These are phyloP conservation scores for Pittosporum tobira DNA, from an alignment of 129 eudicot species.

Conservation along the genomic window DNA sequence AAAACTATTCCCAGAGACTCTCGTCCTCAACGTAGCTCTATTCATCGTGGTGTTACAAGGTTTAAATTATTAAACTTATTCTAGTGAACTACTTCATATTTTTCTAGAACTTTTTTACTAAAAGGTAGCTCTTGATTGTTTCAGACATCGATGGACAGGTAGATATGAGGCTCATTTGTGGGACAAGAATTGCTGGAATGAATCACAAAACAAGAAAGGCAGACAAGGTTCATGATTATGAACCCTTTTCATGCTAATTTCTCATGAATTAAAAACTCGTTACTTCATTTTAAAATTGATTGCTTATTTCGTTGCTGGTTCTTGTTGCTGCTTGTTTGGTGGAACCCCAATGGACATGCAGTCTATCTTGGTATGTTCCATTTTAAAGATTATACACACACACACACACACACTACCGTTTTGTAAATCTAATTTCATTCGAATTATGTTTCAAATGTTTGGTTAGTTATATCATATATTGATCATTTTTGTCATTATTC, in stretches of 20 bases:
- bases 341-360: conserved; percentile 26
- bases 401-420: too few relatives aligned
- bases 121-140: not conserved
- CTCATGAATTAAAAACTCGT: too few relatives aligned
- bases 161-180: conserved; percentile 76
- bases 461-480: not conserved
- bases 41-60: conserved; percentile 79
- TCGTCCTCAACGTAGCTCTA: conserved; percentile 65
- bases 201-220: conserved; percentile 75
- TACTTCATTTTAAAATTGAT: too few relatives aligned
- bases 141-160: conserved; percentile 79
- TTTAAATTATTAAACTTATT: not conserved
- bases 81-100: not conserved
- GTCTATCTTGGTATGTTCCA: conserved; percentile 85
- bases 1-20: conserved; percentile 67
- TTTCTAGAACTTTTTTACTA: not conserved
- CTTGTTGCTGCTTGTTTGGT: conserved; percentile 19
- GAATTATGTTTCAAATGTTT: not conserved
- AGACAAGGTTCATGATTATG: conserved; percentile 49
- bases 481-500: not conserved
- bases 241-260: not conserved
- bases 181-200: conserved; percentile 78
- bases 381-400: too few relatives aligned
- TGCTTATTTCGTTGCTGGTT: not conserved
- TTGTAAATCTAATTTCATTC: not conserved